Evolutionary conservation across 140 eudicot genomes (phyloP), one percentile per base, ranked within the genome.

Genomic region (Flaveria floridana): DNA sequence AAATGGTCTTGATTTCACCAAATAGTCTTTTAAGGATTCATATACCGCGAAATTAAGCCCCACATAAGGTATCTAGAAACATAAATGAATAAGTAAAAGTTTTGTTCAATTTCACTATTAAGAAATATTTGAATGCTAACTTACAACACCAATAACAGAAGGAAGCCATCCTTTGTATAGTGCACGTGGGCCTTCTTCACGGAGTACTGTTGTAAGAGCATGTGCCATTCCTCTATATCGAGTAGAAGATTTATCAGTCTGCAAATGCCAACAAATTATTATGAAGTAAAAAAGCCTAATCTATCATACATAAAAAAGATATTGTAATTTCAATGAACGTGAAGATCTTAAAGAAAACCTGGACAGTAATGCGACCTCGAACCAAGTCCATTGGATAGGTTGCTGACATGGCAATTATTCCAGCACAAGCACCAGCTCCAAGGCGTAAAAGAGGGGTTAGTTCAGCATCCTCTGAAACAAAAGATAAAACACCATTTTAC

Each of bases 361-460:
- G 99, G 46, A 94, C 97, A 76, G 99, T 94, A 46, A 94, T 51
- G 71, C 99, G 81, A 41, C 99, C 99, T 28, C 99, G 96, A 23
- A 83, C 99, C 97, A 94, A 77, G 84, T 90, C 99, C 96, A 94
- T 78, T 26, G 99, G 99, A 75, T 94, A 94, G 47, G 96, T 94
- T 7, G 99, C 97, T 61, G 99, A 94, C 99, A 94, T 94, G 77
- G 99, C 99, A 59, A 94, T 94, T 73, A 94, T 94, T 37, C 99
- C 99, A 70, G 99, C 99, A 87, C 96, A 88, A 39, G 99, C 99
- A 57, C 99, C 99, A 76, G 99, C 99, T 78, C 97, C 99, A 53
- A 94, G 96, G 63, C 99, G 96, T 72, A 94, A 72, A n/a, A 88
- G 50, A 79, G 97, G 97, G 56, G 96, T 90, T 23, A 94, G 95